These are phyloP conservation scores for Protomyces inundatus DNA, from an alignment of 1,139 yeast genomes.

Conservation along the genomic window DNA sequence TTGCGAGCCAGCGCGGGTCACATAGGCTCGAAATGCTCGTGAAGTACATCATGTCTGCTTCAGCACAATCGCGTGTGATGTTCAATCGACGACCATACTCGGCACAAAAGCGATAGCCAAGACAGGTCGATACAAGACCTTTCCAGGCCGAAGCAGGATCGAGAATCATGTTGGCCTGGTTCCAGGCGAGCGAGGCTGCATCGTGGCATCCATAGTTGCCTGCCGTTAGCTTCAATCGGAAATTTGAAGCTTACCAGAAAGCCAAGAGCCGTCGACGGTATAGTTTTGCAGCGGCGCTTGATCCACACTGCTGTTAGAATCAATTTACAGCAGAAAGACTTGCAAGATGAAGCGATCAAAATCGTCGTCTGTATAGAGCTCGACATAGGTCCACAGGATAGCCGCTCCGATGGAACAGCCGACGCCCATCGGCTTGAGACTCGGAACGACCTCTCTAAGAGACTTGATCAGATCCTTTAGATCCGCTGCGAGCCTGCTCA, in stretches of 20 bases:
- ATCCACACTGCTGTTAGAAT: not conserved
- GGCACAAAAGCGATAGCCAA: constrained; percentile 17
- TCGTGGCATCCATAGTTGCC: constrained; percentile 25
- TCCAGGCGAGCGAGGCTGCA: constrained; percentile 21
- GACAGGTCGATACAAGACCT: constrained; percentile 11
- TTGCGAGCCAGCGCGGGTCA: constrained; percentile 13
- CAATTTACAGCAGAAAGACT: not conserved
- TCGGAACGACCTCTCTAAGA: not conserved
- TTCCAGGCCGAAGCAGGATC: not conserved
- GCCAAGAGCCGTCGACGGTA: constrained; percentile 13
- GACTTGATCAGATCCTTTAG: constrained; percentile 2
- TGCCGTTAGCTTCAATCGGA: not conserved
- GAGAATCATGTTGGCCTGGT: constrained; percentile 10
- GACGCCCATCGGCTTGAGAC: constrained; percentile 2
- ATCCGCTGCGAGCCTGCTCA: constrained; percentile 12
- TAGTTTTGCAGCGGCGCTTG: constrained; percentile 23
- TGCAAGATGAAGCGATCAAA: constrained; percentile 10
- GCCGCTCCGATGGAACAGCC: constrained; percentile 26
- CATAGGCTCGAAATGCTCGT: not conserved
- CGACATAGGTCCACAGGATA: constrained; percentile 14
- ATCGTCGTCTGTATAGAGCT: constrained; percentile 5
- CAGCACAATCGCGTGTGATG: not conserved
- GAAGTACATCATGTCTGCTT: constrained; percentile 6
- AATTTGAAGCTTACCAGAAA: not conserved
- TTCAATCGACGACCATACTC: not conserved